Percentiles rank a stretch among this genome's conserved stretches.
Evolutionary conservation across 371 early-diverging fungal genomes (phyloP).

Genomic region (Chytridium lagenaria): DNA sequence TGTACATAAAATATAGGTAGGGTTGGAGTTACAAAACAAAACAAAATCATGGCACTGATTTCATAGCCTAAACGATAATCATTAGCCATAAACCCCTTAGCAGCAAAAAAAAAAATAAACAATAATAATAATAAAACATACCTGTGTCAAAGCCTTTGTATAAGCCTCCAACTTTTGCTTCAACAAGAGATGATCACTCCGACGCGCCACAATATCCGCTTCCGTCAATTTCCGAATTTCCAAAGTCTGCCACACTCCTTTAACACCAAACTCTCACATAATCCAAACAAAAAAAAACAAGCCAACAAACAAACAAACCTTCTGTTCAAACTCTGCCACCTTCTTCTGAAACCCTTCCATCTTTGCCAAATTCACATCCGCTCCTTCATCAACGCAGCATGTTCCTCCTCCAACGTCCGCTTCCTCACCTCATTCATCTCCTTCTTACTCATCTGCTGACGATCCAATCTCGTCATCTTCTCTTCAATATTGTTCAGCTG

Average conservation of each 20-base stretch:
- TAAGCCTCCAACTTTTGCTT: not conserved
- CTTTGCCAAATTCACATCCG: constrained; percentile 32
- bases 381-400: constrained; percentile 31
- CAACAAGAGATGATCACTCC: constrained; percentile 10
- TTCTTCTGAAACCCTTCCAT: constrained; percentile 39
- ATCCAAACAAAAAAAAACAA: constrained; percentile 2
- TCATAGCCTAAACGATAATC: not conserved
- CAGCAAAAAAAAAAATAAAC: too few species aligned
- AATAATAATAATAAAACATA: too few species aligned
- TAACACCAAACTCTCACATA: too few species aligned
- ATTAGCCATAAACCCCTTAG: not conserved
- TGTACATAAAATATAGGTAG: too few species aligned
- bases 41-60: not conserved
- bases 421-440: constrained; percentile 35
- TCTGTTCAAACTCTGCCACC: constrained; percentile 40
- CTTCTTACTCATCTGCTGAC: constrained; percentile 44
- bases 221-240: constrained; percentile 23
- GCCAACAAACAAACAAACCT: constrained; percentile 31
- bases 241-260: too few species aligned
- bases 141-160: not conserved
- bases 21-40: too few species aligned
- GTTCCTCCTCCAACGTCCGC: constrained; percentile 42
- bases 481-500: constrained; percentile 51
- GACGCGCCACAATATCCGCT: not conserved
- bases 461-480: constrained; percentile 47